Base-by-base conservation (phyloP, 352 stramenopile genomes). In the Aphanomyces cochlioides region DNA sequence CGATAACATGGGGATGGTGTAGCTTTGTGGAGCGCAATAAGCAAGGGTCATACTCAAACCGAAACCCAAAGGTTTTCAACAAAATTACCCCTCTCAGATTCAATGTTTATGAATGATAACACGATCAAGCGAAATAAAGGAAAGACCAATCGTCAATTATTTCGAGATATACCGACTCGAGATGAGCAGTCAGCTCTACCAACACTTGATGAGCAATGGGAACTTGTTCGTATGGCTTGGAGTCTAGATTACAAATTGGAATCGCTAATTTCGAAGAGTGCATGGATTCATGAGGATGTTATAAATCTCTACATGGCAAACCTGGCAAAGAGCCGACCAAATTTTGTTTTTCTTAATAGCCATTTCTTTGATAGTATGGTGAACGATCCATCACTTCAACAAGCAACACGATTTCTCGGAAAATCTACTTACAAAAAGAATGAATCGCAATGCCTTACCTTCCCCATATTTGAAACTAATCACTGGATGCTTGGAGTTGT, bases 401-500 rank as follows among this genome's bases (percentile, higher is more conserved):
- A 19, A 19, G 17, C 17, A 8, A 58, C 7, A 1, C 17, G 7
- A 37, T 1, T 58, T 12, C 50, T 8, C 10, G 7, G 17, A 8
- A 58, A 36, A 7, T 58, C 50, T 28, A 28, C 28, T 13, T 58
- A 13, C 50, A 36, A 58, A 1, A 36, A 28, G 17, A 19, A 58
- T 36, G 13, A 8, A 19, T 37, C 50, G 17, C 17, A 8, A 19
- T 58, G 1, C 21, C 15, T 58, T 8, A 58, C 36, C 7, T 58
- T 58, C 2, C 48, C 50, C 7, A 19, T 58, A 19, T 28, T 58
- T 58, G 17, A 13, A 19, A 12, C 50, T 8, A 36, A 36, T 19
- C 50, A 58, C 17, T 58, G 50, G 50, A 58, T 58, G 50, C 50
- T 58, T 8, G 50, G 50, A 8, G 36, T 58, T 8, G 50, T 58